These are phyloP conservation scores for Teunomyces funiuensis DNA, from an alignment of 805 yeast genomes.

Conservation along the genomic window DNA sequence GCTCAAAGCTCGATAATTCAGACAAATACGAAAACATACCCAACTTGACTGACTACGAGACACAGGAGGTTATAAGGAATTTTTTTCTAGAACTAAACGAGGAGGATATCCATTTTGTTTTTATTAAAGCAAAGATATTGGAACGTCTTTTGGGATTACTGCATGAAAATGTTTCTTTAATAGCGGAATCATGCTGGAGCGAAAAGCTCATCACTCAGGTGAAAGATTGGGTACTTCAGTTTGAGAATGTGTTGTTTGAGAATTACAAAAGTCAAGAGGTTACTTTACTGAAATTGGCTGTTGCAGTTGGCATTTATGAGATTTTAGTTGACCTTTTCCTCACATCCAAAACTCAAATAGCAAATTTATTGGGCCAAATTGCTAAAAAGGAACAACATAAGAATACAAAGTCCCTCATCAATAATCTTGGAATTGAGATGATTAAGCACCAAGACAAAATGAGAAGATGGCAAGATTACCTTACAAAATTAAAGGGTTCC, in stretches of 20 bases:
- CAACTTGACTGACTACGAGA: constrained; percentile 8
- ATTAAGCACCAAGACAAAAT: constrained; percentile 43
- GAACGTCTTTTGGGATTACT: constrained; percentile 21
- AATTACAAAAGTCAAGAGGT: constrained; percentile 2
- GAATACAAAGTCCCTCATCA: constrained; percentile 26
- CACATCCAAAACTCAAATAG: constrained; percentile 27
- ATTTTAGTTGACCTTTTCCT: constrained; percentile 45
- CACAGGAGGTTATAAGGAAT: constrained; percentile 10
- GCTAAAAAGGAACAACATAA: constrained; percentile 18
- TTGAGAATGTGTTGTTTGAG: constrained; percentile 22
- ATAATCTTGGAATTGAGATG: constrained; percentile 39
- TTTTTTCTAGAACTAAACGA: constrained; percentile 14
- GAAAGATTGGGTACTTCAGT: constrained; percentile 33
- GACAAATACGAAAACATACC: constrained; percentile 3
- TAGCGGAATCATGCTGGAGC: constrained; percentile 43
- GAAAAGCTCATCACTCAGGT: constrained; percentile 31
- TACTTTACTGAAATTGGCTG: constrained; percentile 13
- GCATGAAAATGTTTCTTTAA: constrained; percentile 19
- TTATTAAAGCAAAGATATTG: constrained; percentile 26
- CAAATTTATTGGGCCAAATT: constrained; percentile 16
- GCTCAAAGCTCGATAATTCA: constrained; percentile 3
- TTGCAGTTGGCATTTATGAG: constrained; percentile 45
- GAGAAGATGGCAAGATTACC: constrained; percentile 43
- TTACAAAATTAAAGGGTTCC: not conserved
- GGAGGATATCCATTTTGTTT: constrained; percentile 15